Evolutionary conservation across 2,329 filamentous ascomycete genomes (phyloP).

Genomic region (Didymella segeticola): DNA sequence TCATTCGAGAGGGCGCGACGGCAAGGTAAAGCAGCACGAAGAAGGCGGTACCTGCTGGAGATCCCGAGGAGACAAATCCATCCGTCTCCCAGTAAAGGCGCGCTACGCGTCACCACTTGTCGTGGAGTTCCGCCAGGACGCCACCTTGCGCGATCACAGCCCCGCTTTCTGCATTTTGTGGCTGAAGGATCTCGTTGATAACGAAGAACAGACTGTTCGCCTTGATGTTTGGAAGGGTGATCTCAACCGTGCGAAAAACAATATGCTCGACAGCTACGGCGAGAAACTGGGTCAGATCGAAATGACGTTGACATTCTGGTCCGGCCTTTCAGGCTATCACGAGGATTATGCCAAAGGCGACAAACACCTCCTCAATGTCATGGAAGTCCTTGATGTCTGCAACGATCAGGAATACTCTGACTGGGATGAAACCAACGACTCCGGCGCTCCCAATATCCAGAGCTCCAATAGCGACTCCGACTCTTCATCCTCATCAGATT

Average conservation of each 20-base stretch:
- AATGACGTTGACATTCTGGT: constrained; percentile 65
- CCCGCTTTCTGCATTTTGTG: constrained; percentile 70
- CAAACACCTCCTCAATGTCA: constrained; percentile 62
- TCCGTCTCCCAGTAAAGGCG: constrained; percentile 65
- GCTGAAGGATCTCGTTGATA: constrained; percentile 73
- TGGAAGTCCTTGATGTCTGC: constrained; percentile 69
- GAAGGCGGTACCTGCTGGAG: constrained; percentile 59
- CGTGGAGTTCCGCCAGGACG: constrained; percentile 66
- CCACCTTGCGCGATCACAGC: constrained; percentile 60
- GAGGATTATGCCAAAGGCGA: constrained; percentile 62
- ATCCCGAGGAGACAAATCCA: constrained; percentile 53
- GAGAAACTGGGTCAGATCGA: constrained; percentile 66
- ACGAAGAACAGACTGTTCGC: constrained; percentile 65
- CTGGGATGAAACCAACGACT: constrained; percentile 33
- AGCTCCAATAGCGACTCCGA: constrained; percentile 45
- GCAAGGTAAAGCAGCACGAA: constrained; percentile 36
- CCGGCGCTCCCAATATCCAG: constrained; percentile 15
- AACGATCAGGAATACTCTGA: constrained; percentile 61
- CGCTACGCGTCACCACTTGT: constrained; percentile 66
- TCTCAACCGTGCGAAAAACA: constrained; percentile 60
- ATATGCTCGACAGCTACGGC: constrained; percentile 58
- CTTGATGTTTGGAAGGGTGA: constrained; percentile 73
- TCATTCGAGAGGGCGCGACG: constrained; percentile 51
- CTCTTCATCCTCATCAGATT: constrained; percentile 22
- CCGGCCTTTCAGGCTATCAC: constrained; percentile 67